Evolutionary conservation across 192 early-diverging fungal genomes (phyloP).

Genomic region (Mortierella claussenii): DNA sequence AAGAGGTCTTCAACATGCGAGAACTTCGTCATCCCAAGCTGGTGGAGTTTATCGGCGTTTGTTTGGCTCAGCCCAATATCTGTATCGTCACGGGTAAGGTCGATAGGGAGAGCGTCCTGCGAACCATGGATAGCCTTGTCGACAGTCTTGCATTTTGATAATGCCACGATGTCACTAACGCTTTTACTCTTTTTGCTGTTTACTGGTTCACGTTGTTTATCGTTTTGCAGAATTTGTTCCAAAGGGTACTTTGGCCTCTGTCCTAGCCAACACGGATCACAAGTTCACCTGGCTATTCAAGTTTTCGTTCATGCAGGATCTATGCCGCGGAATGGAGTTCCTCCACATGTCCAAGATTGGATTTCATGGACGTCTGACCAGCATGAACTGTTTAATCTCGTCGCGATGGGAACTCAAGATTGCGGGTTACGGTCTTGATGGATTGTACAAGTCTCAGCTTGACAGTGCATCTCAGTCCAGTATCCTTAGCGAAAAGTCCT

Average conservation of each 20-base stretch:
- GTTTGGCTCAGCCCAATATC: constrained; percentile 35
- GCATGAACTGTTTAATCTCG: constrained; percentile 53
- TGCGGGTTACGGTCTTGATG: constrained; percentile 53
- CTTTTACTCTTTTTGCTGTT: too few relatives aligned
- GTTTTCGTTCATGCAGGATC: constrained; percentile 58
- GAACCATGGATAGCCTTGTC: too few relatives aligned
- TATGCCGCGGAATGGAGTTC: constrained; percentile 58
- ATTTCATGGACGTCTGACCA: constrained; percentile 55
- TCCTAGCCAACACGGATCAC: constrained; percentile 54
- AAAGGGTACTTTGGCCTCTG: constrained; percentile 53
- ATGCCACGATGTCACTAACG: too few relatives aligned
- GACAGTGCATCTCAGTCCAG: not conserved
- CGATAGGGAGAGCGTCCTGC: too few relatives aligned
- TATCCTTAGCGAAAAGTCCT: not conserved
- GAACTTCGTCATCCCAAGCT: constrained; percentile 55
- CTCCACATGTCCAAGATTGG: constrained; percentile 58
- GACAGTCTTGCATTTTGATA: too few relatives aligned
- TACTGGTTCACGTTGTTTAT: not conserved
- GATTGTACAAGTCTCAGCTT: constrained; percentile 37
- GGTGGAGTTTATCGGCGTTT: constrained; percentile 56
- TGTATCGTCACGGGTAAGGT: constrained; percentile 56
- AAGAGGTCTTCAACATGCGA: constrained; percentile 51
- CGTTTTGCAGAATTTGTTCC: constrained; percentile 43
- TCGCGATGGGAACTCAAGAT: constrained; percentile 59
- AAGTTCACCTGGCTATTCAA: constrained; percentile 59